phyloP scores from a whole-genome alignment of 805 yeast genomes.

The Starmerella geochares region DNA sequence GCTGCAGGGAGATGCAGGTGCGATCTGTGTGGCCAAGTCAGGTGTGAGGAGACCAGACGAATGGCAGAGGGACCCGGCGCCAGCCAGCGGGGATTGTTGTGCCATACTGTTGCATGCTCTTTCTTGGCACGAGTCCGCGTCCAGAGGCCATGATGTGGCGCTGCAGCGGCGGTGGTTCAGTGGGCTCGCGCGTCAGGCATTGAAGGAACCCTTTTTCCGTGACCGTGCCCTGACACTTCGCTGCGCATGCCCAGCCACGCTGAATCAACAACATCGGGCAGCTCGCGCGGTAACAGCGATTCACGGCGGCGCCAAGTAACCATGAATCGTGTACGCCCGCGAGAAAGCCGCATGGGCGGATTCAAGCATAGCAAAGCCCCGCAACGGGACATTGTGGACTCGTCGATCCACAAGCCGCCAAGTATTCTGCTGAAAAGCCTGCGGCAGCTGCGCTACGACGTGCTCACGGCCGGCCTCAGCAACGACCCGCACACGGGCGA shows the following conservation, averaged over 20 bases:
- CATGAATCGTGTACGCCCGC: slow-evolving; percentile 9
- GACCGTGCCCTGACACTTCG: neutral
- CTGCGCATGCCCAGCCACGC: slow-evolving; percentile 4
- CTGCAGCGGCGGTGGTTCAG: no score
- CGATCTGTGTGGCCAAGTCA: no score
- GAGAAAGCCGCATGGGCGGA: slow-evolving; percentile 12
- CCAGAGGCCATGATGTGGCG: no score
- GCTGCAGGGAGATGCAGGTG: no score
- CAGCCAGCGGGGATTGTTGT: no score
- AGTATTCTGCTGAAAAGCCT: slow-evolving; percentile 41
- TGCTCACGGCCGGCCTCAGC: slow-evolving; percentile 40
- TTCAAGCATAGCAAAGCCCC: neutral
- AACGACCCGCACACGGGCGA: slow-evolving; percentile 27
- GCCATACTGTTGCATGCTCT: no score
- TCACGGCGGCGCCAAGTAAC: neutral
- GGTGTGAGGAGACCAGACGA: no score
- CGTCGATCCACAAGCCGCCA: slow-evolving; percentile 32
- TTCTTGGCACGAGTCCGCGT: no score
- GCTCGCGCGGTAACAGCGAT: neutral
- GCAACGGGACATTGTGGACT: slow-evolving; percentile 43
- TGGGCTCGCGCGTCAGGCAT: no score
- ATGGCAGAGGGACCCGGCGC: no score
- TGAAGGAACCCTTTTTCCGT: no score
- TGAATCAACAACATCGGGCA: neutral
- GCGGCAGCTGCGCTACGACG: slow-evolving; percentile 44